Evolutionary conservation across 2,329 filamentous ascomycete genomes (phyloP).

Genomic region (Colletotrichum spinosum): DNA sequence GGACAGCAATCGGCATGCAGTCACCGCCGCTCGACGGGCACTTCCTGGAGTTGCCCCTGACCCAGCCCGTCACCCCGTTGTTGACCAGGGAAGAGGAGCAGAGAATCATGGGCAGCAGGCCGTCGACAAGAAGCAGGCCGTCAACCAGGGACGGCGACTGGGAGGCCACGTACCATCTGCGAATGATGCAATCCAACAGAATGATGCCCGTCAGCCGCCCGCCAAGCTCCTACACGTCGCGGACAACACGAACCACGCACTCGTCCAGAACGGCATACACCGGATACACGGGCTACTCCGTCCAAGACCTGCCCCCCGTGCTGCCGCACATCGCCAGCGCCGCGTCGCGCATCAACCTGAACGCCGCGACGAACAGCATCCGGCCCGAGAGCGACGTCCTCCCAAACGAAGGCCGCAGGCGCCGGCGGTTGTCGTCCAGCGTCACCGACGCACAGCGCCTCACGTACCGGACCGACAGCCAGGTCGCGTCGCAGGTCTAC

Average conservation of each 20-base stretch:
- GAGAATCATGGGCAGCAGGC: conserved; percentile 8
- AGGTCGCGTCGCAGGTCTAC: conserved; percentile 1
- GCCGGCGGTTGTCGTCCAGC: conserved; percentile 1
- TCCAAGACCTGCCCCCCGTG: background rate
- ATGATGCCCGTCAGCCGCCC: background rate
- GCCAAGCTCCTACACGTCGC: background rate
- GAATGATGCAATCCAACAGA: background rate
- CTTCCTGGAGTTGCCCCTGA: background rate
- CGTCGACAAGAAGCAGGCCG: background rate
- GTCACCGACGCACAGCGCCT: background rate
- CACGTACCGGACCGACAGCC: background rate
- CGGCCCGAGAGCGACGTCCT: conserved; percentile 15
- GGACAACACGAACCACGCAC: background rate
- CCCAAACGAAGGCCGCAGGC: conserved; percentile 21
- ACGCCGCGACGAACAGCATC: conserved; percentile 1
- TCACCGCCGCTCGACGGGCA: conserved; percentile 8
- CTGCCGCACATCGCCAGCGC: background rate
- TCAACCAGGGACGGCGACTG: conserved; percentile 5
- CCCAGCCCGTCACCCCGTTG: conserved; percentile 9
- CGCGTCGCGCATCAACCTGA: background rate
- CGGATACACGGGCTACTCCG: no score
- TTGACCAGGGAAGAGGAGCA: conserved; percentile 33
- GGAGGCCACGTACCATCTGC: conserved; percentile 2
- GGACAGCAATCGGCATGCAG: conserved; percentile 26
- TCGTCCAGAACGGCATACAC: background rate